These are phyloP conservation scores for Phytophthora agathidicida DNA, from an alignment of 352 stramenopile genomes.

Conservation along the genomic window DNA sequence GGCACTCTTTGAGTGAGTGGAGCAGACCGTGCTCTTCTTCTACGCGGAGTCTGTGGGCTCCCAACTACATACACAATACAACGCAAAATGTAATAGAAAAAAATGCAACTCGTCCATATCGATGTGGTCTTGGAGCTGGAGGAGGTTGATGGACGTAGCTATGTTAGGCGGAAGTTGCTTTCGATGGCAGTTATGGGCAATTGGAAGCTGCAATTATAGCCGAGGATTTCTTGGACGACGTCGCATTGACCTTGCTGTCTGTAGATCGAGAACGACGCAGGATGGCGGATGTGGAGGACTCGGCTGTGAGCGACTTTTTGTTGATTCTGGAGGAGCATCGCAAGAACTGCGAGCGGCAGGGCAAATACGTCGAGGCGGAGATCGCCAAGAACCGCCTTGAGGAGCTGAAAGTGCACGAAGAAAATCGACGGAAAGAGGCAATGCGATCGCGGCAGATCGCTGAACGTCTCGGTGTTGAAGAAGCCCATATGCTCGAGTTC, in stretches of 20 bases:
- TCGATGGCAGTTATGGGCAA: not conserved
- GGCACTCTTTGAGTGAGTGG: constrained; percentile 1
- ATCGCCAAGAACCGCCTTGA: constrained; percentile 96
- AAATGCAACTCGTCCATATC: too few relatives aligned
- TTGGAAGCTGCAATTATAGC: constrained; percentile 14
- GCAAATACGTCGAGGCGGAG: constrained; percentile 97
- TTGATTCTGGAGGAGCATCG: constrained; percentile 95
- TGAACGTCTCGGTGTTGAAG: constrained; percentile 94
- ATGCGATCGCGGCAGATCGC: constrained; percentile 96
- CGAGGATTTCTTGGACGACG: too few relatives aligned
- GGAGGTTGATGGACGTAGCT: too few relatives aligned
- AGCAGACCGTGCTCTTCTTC: too few relatives aligned
- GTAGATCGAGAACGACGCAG: constrained; percentile 5
- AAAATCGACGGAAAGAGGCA: constrained; percentile 94
- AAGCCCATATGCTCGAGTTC: constrained; percentile 98
- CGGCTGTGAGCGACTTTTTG: constrained; percentile 86
- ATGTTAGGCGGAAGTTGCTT: too few relatives aligned
- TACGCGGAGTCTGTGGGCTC: not conserved
- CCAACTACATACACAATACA: constrained; percentile 27
- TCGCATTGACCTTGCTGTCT: too few relatives aligned
- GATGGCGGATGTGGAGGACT: constrained; percentile 77
- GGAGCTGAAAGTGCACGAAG: constrained; percentile 96
- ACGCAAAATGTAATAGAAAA: constrained; percentile 47
- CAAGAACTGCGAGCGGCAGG: constrained; percentile 97
- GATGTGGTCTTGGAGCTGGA: too few relatives aligned